Conservation (phyloP, 2,329 filamentous ascomycete genomes). For the Microdochium bolleyi region DNA sequence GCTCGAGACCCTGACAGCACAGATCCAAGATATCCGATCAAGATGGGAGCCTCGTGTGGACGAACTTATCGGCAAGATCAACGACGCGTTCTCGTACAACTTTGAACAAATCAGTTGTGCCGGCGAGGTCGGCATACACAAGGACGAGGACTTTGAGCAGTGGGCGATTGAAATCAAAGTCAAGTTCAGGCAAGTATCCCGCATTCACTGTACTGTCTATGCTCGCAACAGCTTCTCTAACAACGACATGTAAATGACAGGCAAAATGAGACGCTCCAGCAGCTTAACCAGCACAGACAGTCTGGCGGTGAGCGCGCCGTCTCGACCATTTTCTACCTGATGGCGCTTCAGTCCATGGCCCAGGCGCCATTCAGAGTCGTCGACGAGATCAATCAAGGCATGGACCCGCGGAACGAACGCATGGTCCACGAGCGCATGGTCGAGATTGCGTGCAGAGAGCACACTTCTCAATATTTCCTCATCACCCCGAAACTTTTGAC, state of each 20-base stretch:
- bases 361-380: slow-evolving; percentile 95
- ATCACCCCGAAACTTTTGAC: slow-evolving; percentile 94
- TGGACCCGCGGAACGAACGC: slow-evolving; percentile 97
- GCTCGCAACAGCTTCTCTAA: not conserved
- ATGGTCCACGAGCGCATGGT: slow-evolving; percentile 99
- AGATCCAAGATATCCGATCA: slow-evolving; percentile 58
- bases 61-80: slow-evolving; percentile 69
- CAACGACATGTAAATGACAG: slow-evolving; percentile 28
- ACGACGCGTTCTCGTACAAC: slow-evolving; percentile 84
- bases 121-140: slow-evolving; percentile 81
- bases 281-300: slow-evolving; percentile 86
- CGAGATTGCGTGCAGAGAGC: slow-evolving; percentile 84
- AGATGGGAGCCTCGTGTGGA: slow-evolving; percentile 84
- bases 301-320: slow-evolving; percentile 95
- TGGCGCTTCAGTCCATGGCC: slow-evolving; percentile 91
- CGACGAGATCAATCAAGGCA: slow-evolving; percentile 98
- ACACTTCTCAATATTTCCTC: slow-evolving; percentile 83
- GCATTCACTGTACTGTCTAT: not conserved
- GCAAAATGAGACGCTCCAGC: slow-evolving; percentile 73
- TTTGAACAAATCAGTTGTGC: slow-evolving; percentile 92
- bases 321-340: slow-evolving; percentile 97
- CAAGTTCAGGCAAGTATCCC: slow-evolving; percentile 68
- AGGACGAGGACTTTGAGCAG: slow-evolving; percentile 85
- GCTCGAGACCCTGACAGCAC: slow-evolving; percentile 44
- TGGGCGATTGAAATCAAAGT: slow-evolving; percentile 94